Evolutionary conservation across 208 protist genomes (phyloP).

Genomic region (Acanthamoeba triangularis): DNA sequence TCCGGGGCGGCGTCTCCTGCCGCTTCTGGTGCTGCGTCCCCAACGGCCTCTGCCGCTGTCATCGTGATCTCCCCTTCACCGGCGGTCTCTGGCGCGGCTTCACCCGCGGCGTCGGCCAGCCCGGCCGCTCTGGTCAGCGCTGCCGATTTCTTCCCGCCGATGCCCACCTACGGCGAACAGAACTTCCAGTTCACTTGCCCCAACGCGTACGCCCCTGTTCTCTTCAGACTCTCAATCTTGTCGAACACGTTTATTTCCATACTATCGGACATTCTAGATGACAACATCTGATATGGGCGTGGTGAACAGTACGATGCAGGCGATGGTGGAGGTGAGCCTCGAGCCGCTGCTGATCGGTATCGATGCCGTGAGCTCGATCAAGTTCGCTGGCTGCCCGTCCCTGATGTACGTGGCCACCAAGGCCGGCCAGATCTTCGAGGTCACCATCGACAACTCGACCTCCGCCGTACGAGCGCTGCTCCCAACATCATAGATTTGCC

Average conservation of each 20-base stretch:
- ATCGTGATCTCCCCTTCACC: neutral
- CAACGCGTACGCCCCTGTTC: neutral
- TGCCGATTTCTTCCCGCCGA: neutral
- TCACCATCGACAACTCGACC: constrained; percentile 21
- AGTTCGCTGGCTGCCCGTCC: constrained; percentile 32
- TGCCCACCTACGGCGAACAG: neutral
- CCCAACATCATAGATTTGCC: neutral
- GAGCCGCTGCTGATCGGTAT: constrained; percentile 36
- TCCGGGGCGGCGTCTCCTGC: neutral
- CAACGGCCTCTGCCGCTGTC: neutral
- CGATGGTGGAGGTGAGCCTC: constrained; percentile 36
- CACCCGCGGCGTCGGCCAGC: neutral
- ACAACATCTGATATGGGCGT: no score
- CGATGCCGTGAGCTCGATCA: constrained; percentile 22
- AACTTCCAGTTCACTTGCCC: constrained; percentile 10
- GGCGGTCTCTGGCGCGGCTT: neutral
- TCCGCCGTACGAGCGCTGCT: neutral
- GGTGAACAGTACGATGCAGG: neutral
- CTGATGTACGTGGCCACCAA: constrained; percentile 10
- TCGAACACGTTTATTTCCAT: no score
- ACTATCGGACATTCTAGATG: no score
- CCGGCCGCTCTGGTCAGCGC: neutral
- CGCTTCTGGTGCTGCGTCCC: neutral
- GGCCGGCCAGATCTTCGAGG: constrained; percentile 20
- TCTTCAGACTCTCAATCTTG: neutral